phyloP scores from a whole-genome alignment of 2,329 filamentous ascomycete genomes.

The Calycina herbarum region DNA sequence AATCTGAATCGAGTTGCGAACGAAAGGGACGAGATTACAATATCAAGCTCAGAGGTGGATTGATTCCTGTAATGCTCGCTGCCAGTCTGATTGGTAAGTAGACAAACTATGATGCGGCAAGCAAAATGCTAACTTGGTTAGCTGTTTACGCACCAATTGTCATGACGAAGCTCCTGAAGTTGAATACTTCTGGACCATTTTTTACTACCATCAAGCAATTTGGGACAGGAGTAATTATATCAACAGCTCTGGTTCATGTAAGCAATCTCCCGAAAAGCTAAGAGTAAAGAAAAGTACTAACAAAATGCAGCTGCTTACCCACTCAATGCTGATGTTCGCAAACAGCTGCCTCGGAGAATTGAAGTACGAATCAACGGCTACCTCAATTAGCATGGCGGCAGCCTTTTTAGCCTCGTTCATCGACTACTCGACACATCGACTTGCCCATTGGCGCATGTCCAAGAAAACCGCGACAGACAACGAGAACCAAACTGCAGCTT shows the following conservation, averaged over 20 bases:
- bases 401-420: slow-evolving; percentile 71
- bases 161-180: slow-evolving; percentile 37
- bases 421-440: slow-evolving; percentile 64
- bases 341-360: slow-evolving; percentile 60
- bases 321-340: slow-evolving; percentile 69
- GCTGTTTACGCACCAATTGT: slow-evolving; percentile 68
- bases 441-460: slow-evolving; percentile 48
- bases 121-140: slow-evolving; percentile 25
- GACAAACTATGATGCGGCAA: neutral
- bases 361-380: slow-evolving; percentile 66
- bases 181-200: neutral
- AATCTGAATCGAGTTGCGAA: slow-evolving; percentile 46
- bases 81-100: slow-evolving; percentile 63
- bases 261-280: slow-evolving; percentile 30
- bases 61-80: slow-evolving; percentile 69
- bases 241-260: slow-evolving; percentile 69
- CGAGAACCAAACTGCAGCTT: neutral
- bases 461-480: neutral
- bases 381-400: slow-evolving; percentile 72
- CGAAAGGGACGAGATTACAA: slow-evolving; percentile 61
- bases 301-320: slow-evolving; percentile 62
- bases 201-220: slow-evolving; percentile 66
- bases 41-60: slow-evolving; percentile 65
- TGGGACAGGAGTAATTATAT: slow-evolving; percentile 70
- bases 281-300: neutral